Evolutionary conservation across 768 basidiomycete genomes (phyloP).

Genomic region (Lentinula detonsa): DNA sequence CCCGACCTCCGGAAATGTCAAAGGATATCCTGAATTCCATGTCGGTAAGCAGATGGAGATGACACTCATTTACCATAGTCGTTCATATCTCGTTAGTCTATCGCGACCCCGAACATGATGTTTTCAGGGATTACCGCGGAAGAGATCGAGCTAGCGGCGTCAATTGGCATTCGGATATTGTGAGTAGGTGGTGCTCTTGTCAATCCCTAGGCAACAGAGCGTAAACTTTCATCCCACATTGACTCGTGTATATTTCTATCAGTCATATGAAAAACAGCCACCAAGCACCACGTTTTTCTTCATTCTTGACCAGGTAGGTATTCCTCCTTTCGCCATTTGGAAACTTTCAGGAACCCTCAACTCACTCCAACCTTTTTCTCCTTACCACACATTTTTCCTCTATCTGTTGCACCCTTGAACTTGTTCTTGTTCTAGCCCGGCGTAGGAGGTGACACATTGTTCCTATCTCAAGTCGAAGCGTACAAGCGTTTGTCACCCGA

Average conservation of each 20-base stretch:
- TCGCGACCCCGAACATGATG: conserved; percentile 38
- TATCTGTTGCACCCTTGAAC: background rate
- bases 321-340: background rate
- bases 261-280: conserved; percentile 52
- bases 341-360: background rate
- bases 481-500: conserved; percentile 53
- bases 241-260: background rate
- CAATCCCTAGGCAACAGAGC: background rate
- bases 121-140: conserved; percentile 36
- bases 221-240: background rate
- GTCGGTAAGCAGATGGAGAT: conserved; percentile 30
- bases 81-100: conserved; percentile 30
- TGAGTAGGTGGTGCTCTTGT: conserved; percentile 15
- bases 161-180: conserved; percentile 53
- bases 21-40: conserved; percentile 54
- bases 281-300: conserved; percentile 54
- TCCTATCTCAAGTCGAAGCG: conserved; percentile 51
- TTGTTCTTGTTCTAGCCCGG: conserved; percentile 19
- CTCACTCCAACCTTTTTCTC: background rate
- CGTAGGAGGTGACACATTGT: conserved; percentile 49
- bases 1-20: conserved; percentile 45
- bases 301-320: conserved; percentile 34
- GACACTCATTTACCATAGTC: background rate
- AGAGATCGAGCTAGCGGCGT: conserved; percentile 34
- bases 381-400: background rate